Conservation (phyloP, 1,139 yeast genomes). For the Yamadazyma atmosphaerica region DNA sequence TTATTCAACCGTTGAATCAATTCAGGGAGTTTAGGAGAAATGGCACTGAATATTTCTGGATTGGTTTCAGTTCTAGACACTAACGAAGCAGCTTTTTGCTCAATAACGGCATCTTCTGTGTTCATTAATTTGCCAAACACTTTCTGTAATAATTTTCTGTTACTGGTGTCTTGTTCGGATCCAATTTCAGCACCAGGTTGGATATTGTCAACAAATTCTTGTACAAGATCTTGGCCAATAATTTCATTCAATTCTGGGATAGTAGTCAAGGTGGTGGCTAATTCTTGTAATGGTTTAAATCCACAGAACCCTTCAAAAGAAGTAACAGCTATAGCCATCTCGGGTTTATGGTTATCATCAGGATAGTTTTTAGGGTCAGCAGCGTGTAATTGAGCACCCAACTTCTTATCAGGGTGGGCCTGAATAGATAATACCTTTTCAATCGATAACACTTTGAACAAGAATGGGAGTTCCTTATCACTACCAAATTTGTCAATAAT, state of each 20-base stretch:
- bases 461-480: conserved; percentile 75
- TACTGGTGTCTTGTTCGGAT: conserved; percentile 47
- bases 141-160: conserved; percentile 66
- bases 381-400: conserved; percentile 74
- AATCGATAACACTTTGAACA: conserved; percentile 91
- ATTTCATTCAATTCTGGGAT: conserved; percentile 76
- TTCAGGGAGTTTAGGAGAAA: conserved; percentile 58
- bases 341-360: conserved; percentile 98
- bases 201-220: conserved; percentile 52
- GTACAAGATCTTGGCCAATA: conserved; percentile 61
- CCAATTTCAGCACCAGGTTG: conserved; percentile 45
- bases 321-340: conserved; percentile 97
- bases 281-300: conserved; percentile 83
- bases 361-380: conserved; percentile 93
- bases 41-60: conserved; percentile 48
- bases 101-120: conserved; percentile 58
- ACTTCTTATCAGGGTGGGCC: conserved; percentile 93
- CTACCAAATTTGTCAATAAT: conserved; percentile 70
- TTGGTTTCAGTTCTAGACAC: conserved; percentile 58
- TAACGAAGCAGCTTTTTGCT: conserved; percentile 55
- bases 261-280: conserved; percentile 62
- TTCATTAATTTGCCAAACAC: conserved; percentile 85
- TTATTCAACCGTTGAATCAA: conserved; percentile 73
- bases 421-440: conserved; percentile 92
- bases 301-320: conserved; percentile 98